Base-by-base conservation (phyloP, 129 eudicot species). In the Gnaphalium uliginosum region DNA sequence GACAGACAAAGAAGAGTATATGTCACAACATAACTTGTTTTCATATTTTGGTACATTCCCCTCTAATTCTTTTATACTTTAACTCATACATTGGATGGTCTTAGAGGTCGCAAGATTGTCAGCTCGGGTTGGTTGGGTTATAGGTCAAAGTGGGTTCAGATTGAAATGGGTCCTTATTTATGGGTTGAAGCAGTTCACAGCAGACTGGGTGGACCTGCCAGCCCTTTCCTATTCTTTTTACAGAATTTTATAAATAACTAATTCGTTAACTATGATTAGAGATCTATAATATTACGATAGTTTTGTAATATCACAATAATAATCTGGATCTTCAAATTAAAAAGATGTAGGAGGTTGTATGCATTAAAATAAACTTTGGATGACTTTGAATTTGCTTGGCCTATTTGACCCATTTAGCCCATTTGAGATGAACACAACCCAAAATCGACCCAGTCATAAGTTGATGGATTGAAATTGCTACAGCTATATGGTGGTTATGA, bases 41-140 rank as follows among this genome's bases (percentile, higher is more conserved):
- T 89, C 98, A 3, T 92, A 82, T 85, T 81, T 57, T 81, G 98
- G 98, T 92, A 92, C 48, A 58, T 57, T 39, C n/a, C 15, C 15
- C 1, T 30, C 18, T 50, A 33, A 24, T 10, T 7, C 65, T 5
- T 70, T 23, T 68, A 56, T 22, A 59, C 19, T 58, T 75, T 10
- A 21, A 43, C 37, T 58, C 73, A 4, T 57, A 25, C 29, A 25
- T 56, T 65, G 39, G 13, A 33, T 59, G 33, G 41, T 58, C 19
- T 15, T 59, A 73, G 33, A 15, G 57, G 76, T 53, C 54, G 24
- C 33, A 73, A 37, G 56, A 58, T 13, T 15, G 39, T 17, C 33
- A 13, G 25, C 25, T 13, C 57, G 18, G 56, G 68, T 57, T 29
- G 27, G 30, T 26, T 5, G 37, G 67, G 18, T 46, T 26, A 63